Percentiles rank a stretch among this genome's conserved stretches.
These are phyloP conservation scores for Cetradonia linearis DNA, from an alignment of 495 filamentous ascomycete genomes.

Conservation along the genomic window DNA sequence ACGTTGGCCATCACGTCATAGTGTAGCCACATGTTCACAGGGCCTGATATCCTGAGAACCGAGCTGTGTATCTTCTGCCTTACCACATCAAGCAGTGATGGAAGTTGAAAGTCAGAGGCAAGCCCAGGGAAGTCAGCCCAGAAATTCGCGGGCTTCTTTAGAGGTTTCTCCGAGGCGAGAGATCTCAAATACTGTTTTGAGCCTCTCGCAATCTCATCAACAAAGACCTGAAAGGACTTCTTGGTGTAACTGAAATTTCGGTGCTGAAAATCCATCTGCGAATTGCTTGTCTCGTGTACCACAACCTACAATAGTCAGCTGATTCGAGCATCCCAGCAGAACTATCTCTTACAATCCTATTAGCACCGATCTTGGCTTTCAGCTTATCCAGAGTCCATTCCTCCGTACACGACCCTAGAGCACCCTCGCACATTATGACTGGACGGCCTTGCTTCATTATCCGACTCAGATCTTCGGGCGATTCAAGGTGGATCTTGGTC, in stretches of 20 bases:
- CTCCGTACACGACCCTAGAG: slow-evolving; percentile 56
- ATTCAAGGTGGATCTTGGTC: slow-evolving; percentile 29
- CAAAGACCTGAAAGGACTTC: slow-evolving; percentile 57
- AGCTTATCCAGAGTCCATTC: slow-evolving; percentile 66
- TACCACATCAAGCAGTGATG: slow-evolving; percentile 50
- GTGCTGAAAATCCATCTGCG: slow-evolving; percentile 64
- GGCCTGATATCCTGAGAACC: slow-evolving; percentile 67
- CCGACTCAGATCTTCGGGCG: slow-evolving; percentile 45
- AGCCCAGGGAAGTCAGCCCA: slow-evolving; percentile 60
- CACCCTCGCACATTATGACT: slow-evolving; percentile 51
- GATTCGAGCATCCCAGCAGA: slow-evolving; percentile 1
- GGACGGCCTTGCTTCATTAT: slow-evolving; percentile 51
- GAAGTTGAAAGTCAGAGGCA: slow-evolving; percentile 59
- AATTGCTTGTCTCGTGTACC: slow-evolving; percentile 54
- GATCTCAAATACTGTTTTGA: slow-evolving; percentile 66
- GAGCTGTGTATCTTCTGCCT: slow-evolving; percentile 62
- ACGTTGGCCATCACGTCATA: slow-evolving; percentile 91
- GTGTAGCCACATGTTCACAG: slow-evolving; percentile 84
- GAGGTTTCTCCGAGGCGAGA: slow-evolving; percentile 56
- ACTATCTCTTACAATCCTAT: slow-evolving; percentile 45
- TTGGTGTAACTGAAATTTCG: slow-evolving; percentile 77
- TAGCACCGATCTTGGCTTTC: slow-evolving; percentile 48
- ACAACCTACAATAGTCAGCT: slow-evolving; percentile 45
- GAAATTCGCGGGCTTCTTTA: slow-evolving; percentile 57
- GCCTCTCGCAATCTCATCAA: slow-evolving; percentile 49